Evolutionary conservation across 2,329 filamentous ascomycete genomes (phyloP), one percentile per base, ranked within the genome.

Genomic region (Metarhizium humberi): DNA sequence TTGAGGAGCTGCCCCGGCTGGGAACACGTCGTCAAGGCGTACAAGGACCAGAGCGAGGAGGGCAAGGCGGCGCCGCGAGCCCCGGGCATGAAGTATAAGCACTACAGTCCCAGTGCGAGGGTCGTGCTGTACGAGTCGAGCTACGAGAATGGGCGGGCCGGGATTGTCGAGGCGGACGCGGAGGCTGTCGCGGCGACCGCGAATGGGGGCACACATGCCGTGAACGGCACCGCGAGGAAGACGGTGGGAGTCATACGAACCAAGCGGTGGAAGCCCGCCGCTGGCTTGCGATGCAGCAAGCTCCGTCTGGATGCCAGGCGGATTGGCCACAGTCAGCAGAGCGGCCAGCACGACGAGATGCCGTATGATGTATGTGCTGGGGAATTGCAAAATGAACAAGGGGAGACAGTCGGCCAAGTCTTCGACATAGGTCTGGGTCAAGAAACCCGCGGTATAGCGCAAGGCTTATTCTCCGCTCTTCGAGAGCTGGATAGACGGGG

Each of bases 51-150:
- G 56, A 82, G 83, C 16, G 82, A 90, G 63, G 77, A 81, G 20
- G 86, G 81, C 5, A 82, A 80, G 52, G 74, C 68, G 1, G 78
- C 80, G 10, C 94, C 94, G 0, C 79, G 90, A 55, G 94, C 94
- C 1, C 94, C 94, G 0, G 94, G 94, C 1, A 99, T 99, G 94
- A 99, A 99, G 72, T 99, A 99, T 69, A 90, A 94, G 67, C 94
- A 99, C 69, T 99, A 99, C 66, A 95, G 92, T 47, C 94, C 94
- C 1, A 89, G 86, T 69, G 95, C 94, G 1, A 84, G 79, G 49
- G 92, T 99, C 2, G 75, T 95, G 14, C 76, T 97, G 2, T 95
- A 91, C 66, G 90, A 96, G 67, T 72, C 80, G 30, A 69, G 65
- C 42, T 73, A 66, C 68, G 58, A 57, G 13, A 61, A 58, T 11